These are phyloP conservation scores for Tephrocybe sp. DNA, from an alignment of 768 basidiomycete species.

Conservation along the genomic window DNA sequence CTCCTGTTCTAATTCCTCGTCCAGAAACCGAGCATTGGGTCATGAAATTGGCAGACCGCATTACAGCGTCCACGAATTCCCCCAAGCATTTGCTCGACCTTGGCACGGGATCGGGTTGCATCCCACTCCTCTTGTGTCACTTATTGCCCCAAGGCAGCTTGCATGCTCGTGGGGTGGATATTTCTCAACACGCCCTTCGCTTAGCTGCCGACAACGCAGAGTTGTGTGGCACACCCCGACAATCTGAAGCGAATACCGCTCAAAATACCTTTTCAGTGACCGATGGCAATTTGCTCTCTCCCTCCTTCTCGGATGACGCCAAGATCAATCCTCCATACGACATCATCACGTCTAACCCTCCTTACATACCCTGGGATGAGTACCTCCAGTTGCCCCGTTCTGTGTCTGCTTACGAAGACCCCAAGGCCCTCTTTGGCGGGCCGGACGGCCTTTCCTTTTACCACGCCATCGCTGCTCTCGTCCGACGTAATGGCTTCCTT, in stretches of 20 bases:
- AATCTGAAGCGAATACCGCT: constrained; percentile 16
- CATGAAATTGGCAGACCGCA: constrained; percentile 50
- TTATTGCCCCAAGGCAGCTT: constrained; percentile 55
- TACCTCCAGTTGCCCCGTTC: constrained; percentile 62
- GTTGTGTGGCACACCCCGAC: constrained; percentile 35
- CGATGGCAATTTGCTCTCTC: constrained; percentile 42
- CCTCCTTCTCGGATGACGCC: constrained; percentile 36
- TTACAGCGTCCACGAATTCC: constrained; percentile 33
- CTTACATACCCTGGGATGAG: constrained; percentile 74
- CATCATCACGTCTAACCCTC: constrained; percentile 81
- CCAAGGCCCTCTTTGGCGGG: constrained; percentile 77
- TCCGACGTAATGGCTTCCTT: constrained; percentile 52
- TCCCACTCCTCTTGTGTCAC: constrained; percentile 79
- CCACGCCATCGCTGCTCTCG: constrained; percentile 61
- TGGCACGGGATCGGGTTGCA: constrained; percentile 91
- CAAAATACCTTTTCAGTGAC: constrained; percentile 37
- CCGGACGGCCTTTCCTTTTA: constrained; percentile 62
- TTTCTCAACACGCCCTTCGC: constrained; percentile 55
- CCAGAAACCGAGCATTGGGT: constrained; percentile 93
- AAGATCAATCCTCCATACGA: constrained; percentile 55
- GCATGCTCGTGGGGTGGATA: constrained; percentile 64
- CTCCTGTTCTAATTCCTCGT: constrained; percentile 89
- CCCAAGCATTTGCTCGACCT: constrained; percentile 70
- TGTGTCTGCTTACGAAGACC: constrained; percentile 80
- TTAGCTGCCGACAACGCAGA: constrained; percentile 50